Evolutionary conservation across 805 yeast species (phyloP).

Genomic region (Saccharomyces paradoxus): DNA sequence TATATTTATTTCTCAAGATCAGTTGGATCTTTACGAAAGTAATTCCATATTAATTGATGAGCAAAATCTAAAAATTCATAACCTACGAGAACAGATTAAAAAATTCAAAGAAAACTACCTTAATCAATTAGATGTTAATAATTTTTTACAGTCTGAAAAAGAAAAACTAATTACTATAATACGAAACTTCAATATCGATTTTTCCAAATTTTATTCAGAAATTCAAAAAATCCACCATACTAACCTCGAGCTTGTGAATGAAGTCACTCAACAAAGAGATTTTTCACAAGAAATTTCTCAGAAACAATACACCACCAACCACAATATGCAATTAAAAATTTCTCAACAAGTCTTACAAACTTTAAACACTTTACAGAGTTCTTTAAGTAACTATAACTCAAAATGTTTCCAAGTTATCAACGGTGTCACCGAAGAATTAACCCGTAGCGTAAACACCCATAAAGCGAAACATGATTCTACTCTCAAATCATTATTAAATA

Average conservation of each 20-base stretch:
- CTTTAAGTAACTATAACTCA: background rate
- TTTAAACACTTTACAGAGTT: background rate
- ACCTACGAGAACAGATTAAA: conserved; percentile 41
- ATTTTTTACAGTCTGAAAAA: conserved; percentile 11
- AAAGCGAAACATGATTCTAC: background rate
- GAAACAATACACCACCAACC: background rate
- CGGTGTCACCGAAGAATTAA: conserved; percentile 6
- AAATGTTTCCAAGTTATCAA: conserved; percentile 5
- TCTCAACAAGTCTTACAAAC: background rate
- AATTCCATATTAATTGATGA: conserved; percentile 43
- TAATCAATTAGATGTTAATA: conserved; percentile 25
- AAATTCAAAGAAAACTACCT: conserved; percentile 37
- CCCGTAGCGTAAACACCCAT: background rate
- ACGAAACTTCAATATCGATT: conserved; percentile 12
- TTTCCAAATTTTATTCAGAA: conserved; percentile 8
- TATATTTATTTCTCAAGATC: conserved; percentile 48
- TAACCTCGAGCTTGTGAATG: conserved; percentile 8
- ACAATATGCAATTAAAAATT: background rate
- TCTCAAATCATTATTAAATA: background rate
- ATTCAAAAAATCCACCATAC: conserved; percentile 13
- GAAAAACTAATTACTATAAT: conserved; percentile 8
- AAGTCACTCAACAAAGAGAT: conserved; percentile 11
- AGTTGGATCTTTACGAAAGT: conserved; percentile 36
- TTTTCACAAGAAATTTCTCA: conserved; percentile 11
- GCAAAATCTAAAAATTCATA: conserved; percentile 39